Evolutionary conservation across 1,284 basidiomycete species (phyloP).

Genomic region (Leccinum idahoense): DNA sequence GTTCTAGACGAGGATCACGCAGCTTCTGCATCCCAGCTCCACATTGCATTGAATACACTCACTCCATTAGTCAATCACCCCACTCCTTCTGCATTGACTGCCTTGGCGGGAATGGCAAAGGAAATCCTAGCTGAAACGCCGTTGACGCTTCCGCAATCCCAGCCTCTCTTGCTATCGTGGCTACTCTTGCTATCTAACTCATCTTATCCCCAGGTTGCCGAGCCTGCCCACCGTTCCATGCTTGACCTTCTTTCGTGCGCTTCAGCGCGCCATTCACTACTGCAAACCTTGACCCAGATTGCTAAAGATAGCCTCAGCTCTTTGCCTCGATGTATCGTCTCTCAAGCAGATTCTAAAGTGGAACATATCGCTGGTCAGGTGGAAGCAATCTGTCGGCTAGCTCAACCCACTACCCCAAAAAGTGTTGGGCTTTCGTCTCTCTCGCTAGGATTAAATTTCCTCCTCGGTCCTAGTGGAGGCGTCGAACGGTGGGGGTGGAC

Average conservation of each 20-base stretch:
- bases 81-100: slow-evolving; percentile 54
- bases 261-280: slow-evolving; percentile 41
- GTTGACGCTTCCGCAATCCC: slow-evolving; percentile 59
- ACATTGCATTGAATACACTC: slow-evolving; percentile 60
- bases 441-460: slow-evolving; percentile 51
- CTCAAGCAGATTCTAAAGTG: slow-evolving; percentile 67
- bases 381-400: slow-evolving; percentile 62
- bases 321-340: slow-evolving; percentile 69
- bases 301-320: slow-evolving; percentile 63
- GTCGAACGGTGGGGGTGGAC: slow-evolving; percentile 89
- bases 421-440: slow-evolving; percentile 36
- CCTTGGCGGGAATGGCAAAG: slow-evolving; percentile 52
- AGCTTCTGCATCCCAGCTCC: slow-evolving; percentile 63
- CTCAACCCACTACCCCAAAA: slow-evolving; percentile 18
- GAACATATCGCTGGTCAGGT: slow-evolving; percentile 64
- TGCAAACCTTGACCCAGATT: slow-evolving; percentile 50
- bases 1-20: no score
- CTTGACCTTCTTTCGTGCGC: slow-evolving; percentile 40
- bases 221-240: slow-evolving; percentile 42
- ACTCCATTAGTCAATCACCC: slow-evolving; percentile 62
- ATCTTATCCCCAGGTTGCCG: slow-evolving; percentile 20
- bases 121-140: slow-evolving; percentile 50
- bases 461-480: slow-evolving; percentile 77
- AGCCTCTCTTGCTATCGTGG: slow-evolving; percentile 64
- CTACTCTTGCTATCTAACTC: slow-evolving; percentile 44